These are phyloP conservation scores for Apiospora arundinis DNA, from an alignment of 2,329 filamentous ascomycete species.

Conservation along the genomic window DNA sequence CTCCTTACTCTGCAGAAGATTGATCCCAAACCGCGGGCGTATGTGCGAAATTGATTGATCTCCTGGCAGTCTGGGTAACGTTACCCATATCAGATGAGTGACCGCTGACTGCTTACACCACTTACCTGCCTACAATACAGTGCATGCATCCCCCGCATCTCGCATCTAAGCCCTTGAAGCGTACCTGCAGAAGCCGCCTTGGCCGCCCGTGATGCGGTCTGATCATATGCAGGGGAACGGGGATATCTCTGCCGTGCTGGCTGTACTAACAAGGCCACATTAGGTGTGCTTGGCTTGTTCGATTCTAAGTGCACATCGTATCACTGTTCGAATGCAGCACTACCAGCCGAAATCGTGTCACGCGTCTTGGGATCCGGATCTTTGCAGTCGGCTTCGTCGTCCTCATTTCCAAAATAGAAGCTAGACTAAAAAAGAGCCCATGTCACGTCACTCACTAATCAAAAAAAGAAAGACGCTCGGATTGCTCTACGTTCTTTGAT, in stretches of 20 bases:
- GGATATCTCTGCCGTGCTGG: slow-evolving; percentile 11
- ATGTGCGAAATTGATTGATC: not conserved
- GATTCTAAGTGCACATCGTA: not conserved
- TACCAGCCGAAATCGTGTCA: not conserved
- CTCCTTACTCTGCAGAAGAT: not conserved
- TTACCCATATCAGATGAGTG: not conserved
- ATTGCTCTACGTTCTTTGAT: not conserved
- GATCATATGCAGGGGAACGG: slow-evolving; percentile 14
- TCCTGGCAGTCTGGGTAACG: not conserved
- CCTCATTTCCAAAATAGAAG: not conserved
- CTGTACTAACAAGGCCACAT: not conserved
- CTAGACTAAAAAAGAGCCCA: not conserved
- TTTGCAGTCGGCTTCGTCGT: not conserved
- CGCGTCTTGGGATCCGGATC: not conserved
- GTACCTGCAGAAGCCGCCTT: slow-evolving; percentile 19
- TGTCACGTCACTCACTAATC: slow-evolving; percentile 7
- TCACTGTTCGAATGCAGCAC: not conserved
- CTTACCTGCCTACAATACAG: not conserved
- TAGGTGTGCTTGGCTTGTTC: not conserved
- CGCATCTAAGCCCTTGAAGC: slow-evolving; percentile 4
- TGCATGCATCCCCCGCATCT: slow-evolving; percentile 15
- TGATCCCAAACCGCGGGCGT: not conserved
- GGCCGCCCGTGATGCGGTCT: slow-evolving; percentile 14
- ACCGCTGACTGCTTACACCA: not conserved
- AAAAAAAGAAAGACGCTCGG: not conserved